Conservation (phyloP, 163 green algal genomes). For the Prototheca cutis region DNA sequence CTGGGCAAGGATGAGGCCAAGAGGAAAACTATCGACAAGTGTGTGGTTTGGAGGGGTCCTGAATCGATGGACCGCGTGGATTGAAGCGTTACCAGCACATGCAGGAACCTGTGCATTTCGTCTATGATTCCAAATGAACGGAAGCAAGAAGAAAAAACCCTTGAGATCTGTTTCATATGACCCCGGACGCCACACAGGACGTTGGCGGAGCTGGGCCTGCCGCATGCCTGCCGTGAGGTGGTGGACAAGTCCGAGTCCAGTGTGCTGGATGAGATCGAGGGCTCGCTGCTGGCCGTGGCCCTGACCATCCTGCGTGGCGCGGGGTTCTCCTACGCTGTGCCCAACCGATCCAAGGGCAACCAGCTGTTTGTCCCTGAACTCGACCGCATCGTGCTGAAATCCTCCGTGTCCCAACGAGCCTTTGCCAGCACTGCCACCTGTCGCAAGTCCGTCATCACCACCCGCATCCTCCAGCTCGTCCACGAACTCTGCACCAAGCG, state of each 20-base stretch:
- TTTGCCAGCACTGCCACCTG: slow-evolving; percentile 75
- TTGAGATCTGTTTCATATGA: no score
- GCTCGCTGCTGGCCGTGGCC: slow-evolving; percentile 52
- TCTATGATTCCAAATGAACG: no score
- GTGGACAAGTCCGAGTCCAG: slow-evolving; percentile 69
- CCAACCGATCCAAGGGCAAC: slow-evolving; percentile 68
- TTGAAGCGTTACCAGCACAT: no score
- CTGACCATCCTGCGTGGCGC: slow-evolving; percentile 46
- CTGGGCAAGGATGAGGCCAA: slow-evolving; percentile 16
- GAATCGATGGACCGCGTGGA: not conserved
- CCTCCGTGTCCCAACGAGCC: slow-evolving; percentile 52
- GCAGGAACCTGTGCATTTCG: no score
- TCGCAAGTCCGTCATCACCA: slow-evolving; percentile 78
- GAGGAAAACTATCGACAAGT: no score
- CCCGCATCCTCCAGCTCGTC: slow-evolving; percentile 69
- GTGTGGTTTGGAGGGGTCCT: not conserved
- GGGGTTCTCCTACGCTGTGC: slow-evolving; percentile 59
- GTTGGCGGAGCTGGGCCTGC: slow-evolving; percentile 50
- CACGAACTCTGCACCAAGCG: slow-evolving; percentile 87
- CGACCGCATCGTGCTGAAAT: slow-evolving; percentile 90
- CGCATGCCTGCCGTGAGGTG: slow-evolving; percentile 59
- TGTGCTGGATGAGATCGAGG: slow-evolving; percentile 75
- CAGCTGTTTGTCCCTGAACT: slow-evolving; percentile 91
- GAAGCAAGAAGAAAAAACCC: no score
- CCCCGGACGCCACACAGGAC: no score